Evolutionary conservation across 208 protist species (phyloP).

Genomic region (Plasmodiophora brassicae): DNA sequence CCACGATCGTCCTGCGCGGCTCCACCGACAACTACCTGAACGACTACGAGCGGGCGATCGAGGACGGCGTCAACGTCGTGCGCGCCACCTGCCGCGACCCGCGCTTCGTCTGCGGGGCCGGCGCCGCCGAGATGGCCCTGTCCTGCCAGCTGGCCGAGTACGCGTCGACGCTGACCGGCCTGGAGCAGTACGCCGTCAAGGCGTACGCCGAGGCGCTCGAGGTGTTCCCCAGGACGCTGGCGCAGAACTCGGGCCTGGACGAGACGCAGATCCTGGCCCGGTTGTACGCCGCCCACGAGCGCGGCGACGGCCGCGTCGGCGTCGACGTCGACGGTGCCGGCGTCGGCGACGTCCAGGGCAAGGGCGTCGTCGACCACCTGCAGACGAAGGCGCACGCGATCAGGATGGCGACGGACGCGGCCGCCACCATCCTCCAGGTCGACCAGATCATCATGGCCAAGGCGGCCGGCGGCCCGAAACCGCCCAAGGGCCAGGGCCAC

Average conservation of each 20-base stretch:
- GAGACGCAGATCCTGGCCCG: conserved; percentile 85
- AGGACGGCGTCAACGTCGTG: conserved; percentile 96
- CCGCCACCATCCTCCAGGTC: conserved; percentile 86
- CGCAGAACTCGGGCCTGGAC: conserved; percentile 93
- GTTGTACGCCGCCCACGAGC: conserved; percentile 50
- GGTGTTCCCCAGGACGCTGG: conserved; percentile 86
- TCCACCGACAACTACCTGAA: conserved; percentile 95
- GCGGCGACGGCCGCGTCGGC: conserved; percentile 37
- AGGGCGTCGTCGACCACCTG: conserved; percentile 83
- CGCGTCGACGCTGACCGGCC: conserved; percentile 46
- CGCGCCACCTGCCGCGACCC: conserved; percentile 75
- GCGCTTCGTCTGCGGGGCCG: conserved; percentile 90
- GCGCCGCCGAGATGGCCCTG: conserved; percentile 89
- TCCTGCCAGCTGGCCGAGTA: conserved; percentile 28
- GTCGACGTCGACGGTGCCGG: conserved; percentile 43
- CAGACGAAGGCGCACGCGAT: conserved; percentile 61
- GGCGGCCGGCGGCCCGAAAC: conserved; percentile 89
- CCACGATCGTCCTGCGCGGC: conserved; percentile 97
- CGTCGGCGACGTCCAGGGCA: conserved; percentile 16
- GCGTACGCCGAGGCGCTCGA: conserved; percentile 94
- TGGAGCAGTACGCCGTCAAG: conserved; percentile 96
- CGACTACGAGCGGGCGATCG: conserved; percentile 82
- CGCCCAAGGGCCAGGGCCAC: not conserved
- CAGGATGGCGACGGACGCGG: conserved; percentile 82
- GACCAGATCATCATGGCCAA: conserved; percentile 96